Evolutionary conservation across 2,329 filamentous ascomycete species (phyloP).

Genomic region (Didymella lethalis): DNA sequence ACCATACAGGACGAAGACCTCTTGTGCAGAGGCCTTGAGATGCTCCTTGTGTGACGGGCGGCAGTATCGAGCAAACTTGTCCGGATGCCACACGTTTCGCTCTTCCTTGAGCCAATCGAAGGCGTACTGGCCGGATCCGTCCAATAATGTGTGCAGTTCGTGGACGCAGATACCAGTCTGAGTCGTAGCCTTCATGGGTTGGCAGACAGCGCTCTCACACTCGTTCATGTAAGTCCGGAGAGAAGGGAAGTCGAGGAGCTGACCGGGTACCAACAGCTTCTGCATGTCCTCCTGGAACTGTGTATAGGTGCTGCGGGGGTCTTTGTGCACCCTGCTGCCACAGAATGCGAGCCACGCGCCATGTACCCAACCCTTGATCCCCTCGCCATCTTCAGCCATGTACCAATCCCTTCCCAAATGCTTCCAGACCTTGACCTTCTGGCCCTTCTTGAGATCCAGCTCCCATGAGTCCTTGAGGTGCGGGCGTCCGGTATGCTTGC

Average conservation of each 20-base stretch:
- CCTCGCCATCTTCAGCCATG: conserved; percentile 22
- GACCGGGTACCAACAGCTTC: conserved; percentile 27
- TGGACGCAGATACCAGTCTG: conserved; percentile 41
- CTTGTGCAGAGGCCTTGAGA: conserved; percentile 35
- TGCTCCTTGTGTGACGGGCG: conserved; percentile 29
- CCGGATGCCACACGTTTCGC: conserved; percentile 46
- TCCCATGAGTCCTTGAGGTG: conserved; percentile 38
- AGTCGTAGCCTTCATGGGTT: conserved; percentile 26
- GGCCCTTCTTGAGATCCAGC: conserved; percentile 31
- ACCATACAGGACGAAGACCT: conserved; percentile 43
- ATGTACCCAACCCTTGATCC: conserved; percentile 35
- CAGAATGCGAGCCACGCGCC: conserved; percentile 36
- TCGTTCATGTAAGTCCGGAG: conserved; percentile 32
- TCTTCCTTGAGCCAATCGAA: conserved; percentile 39
- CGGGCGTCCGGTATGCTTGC: conserved; percentile 33
- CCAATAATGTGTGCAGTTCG: conserved; percentile 37
- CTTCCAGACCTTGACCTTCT: conserved; percentile 35
- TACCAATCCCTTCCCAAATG: conserved; percentile 39
- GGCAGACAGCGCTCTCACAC: conserved; percentile 33
- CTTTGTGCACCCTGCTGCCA: conserved; percentile 18
- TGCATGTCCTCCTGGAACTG: conserved; percentile 30
- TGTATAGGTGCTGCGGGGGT: conserved; percentile 28
- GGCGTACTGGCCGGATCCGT: conserved; percentile 35
- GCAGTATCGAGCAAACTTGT: conserved; percentile 42
- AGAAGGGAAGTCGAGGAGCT: conserved; percentile 30